phyloP scores from a whole-genome alignment of 441 rosid species.

The Dalechampia spathulata region DNA sequence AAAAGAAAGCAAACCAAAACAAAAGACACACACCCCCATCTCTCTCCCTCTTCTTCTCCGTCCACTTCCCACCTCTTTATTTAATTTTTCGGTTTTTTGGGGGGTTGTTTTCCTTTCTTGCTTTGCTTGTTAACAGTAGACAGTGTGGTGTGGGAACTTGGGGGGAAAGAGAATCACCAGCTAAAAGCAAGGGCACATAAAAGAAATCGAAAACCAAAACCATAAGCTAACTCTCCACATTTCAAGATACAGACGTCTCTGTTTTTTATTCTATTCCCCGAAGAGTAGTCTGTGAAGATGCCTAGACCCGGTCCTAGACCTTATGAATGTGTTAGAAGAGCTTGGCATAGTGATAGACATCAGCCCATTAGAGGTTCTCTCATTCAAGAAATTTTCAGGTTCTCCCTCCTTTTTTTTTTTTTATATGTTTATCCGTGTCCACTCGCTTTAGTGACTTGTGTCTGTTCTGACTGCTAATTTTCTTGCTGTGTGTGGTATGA shows the following conservation, averaged over 20 bases:
- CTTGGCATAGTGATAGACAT: constrained; percentile 97
- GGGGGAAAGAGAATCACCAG: constrained; percentile 11
- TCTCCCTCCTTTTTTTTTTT: constrained; percentile 9
- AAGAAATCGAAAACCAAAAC: constrained; percentile 11
- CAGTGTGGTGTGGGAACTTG: not conserved
- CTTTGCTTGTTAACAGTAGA: constrained; percentile 6
- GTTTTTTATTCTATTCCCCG: not conserved
- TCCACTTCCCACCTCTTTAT: not conserved
- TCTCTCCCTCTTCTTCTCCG: constrained; percentile 1
- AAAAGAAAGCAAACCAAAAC: constrained; percentile 6
- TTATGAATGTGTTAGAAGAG: constrained; percentile 89
- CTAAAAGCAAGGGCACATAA: not conserved
- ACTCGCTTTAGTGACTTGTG: not conserved
- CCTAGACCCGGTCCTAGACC: constrained; percentile 97
- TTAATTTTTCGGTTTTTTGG: not conserved
- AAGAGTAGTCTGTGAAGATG: constrained; percentile 44
- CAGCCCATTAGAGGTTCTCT: constrained; percentile 83
- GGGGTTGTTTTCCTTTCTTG: not conserved
- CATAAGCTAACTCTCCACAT: constrained; percentile 13
- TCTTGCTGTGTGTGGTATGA: constrained; percentile 19
- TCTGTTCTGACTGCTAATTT: not conserved
- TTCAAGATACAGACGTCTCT: constrained; percentile 14
- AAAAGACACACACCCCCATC: not conserved
- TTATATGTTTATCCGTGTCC: not conserved
- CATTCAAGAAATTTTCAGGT: constrained; percentile 95